Evolutionary conservation across 73 alveolate species (phyloP).

Genomic region (Paramecium biaurelia): DNA sequence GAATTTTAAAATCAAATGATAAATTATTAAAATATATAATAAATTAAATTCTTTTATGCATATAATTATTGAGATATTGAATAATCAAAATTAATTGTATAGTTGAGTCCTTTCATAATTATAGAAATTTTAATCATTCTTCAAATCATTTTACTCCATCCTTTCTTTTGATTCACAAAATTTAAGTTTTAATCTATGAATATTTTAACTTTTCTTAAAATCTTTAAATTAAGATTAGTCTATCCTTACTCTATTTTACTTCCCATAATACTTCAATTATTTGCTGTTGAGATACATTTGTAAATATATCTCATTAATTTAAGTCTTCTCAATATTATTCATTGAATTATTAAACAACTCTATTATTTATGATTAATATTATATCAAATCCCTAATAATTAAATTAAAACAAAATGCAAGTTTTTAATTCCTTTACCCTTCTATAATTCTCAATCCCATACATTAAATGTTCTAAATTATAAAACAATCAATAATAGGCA

Average conservation of each 20-base stretch:
- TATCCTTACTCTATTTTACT: neutral
- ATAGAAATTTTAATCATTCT: neutral
- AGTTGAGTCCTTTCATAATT: conserved; percentile 16
- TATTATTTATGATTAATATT: neutral
- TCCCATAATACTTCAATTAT: neutral
- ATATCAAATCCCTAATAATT: neutral
- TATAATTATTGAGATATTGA: neutral
- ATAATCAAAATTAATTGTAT: neutral
- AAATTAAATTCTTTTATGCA: neutral
- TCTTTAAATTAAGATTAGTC: neutral
- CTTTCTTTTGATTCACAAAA: neutral
- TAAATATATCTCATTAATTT: neutral
- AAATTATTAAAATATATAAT: neutral
- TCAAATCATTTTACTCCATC: neutral
- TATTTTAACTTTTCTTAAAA: neutral
- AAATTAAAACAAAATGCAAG: neutral
- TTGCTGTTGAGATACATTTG: neutral
- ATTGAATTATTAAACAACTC: neutral
- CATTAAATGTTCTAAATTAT: neutral
- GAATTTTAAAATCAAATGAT: neutral
- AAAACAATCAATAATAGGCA: neutral
- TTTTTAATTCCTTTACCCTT: neutral
- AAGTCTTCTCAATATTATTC: neutral
- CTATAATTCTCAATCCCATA: conserved; percentile 2
- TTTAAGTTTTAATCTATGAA: neutral